Evolutionary conservation across 2,329 filamentous ascomycete species (phyloP).

Genomic region (Epichloe typhina): DNA sequence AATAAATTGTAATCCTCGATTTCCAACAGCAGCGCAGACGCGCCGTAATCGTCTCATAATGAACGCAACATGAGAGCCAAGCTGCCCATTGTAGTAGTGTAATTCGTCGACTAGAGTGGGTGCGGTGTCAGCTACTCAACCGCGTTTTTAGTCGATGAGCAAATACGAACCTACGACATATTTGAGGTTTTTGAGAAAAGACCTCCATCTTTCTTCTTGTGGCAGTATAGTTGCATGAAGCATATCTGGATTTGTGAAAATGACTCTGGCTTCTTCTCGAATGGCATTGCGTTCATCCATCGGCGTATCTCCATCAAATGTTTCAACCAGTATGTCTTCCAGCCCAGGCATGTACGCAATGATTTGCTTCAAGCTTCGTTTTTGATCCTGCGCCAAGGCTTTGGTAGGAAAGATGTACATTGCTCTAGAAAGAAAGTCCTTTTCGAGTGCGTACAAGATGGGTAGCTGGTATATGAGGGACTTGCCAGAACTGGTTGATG

Average conservation of each 20-base stretch:
- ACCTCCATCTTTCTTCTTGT: slow-evolving; percentile 79
- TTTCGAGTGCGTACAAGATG: slow-evolving; percentile 74
- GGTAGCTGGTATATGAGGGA: slow-evolving; percentile 97
- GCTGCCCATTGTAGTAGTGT: slow-evolving; percentile 90
- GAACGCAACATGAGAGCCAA: slow-evolving; percentile 86
- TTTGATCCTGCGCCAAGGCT: slow-evolving; percentile 88
- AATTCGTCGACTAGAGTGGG: slow-evolving; percentile 55
- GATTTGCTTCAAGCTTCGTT: slow-evolving; percentile 74
- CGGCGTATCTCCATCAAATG: slow-evolving; percentile 89
- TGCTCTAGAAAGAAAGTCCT: slow-evolving; percentile 62
- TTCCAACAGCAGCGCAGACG: slow-evolving; percentile 83
- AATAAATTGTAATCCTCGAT: slow-evolving; percentile 73
- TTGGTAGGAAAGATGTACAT: slow-evolving; percentile 99
- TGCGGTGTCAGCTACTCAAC: background rate
- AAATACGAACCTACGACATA: slow-evolving; percentile 60
- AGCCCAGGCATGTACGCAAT: slow-evolving; percentile 67
- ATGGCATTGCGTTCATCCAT: slow-evolving; percentile 68
- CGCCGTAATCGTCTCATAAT: slow-evolving; percentile 84
- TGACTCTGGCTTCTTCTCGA: slow-evolving; percentile 77
- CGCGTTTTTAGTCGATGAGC: background rate
- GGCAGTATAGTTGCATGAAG: slow-evolving; percentile 87
- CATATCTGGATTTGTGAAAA: slow-evolving; percentile 98
- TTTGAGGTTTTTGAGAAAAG: slow-evolving; percentile 75
- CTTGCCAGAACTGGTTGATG: slow-evolving; percentile 92
- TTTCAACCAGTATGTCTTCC: slow-evolving; percentile 69